phyloP scores from a whole-genome alignment of 805 yeast genomes.

The Hanseniaspora hatyaiensis region DNA sequence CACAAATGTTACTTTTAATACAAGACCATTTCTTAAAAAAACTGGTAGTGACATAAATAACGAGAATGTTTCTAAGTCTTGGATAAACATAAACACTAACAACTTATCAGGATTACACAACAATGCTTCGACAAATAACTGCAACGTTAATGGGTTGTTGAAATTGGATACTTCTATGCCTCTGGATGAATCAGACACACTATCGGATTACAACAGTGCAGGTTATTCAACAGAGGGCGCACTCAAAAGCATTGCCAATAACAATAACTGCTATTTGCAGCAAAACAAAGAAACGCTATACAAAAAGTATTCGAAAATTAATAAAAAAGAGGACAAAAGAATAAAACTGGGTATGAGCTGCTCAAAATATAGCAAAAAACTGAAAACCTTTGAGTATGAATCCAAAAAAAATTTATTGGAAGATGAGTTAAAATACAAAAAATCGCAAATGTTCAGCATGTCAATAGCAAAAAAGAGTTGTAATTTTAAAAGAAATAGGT shows the following conservation, averaged over 20 bases:
- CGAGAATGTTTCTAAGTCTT: not conserved
- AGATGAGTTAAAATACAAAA: not conserved
- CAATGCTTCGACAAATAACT: no score
- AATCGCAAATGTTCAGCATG: not conserved
- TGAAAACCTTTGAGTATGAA: not conserved
- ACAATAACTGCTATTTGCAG: not conserved
- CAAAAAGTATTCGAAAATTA: constrained; percentile 5
- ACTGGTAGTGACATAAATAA: no score
- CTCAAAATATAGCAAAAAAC: not conserved
- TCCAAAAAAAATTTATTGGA: not conserved
- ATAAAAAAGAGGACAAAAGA: constrained; percentile 11
- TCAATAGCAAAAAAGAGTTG: constrained; percentile 7
- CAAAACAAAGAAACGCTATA: constrained; percentile 3
- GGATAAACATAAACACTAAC: constrained; percentile 1
- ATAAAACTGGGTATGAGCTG: not conserved
- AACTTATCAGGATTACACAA: not conserved
- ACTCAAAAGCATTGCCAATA: not conserved
- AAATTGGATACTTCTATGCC: not conserved
- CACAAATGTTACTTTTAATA: not conserved
- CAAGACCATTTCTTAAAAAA: not conserved
- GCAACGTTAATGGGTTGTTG: no score
- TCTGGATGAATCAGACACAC: constrained; percentile 6
- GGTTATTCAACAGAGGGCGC: not conserved
- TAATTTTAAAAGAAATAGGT: constrained; percentile 41
- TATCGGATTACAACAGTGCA: constrained; percentile 13